These are phyloP conservation scores for Termitomyces sp. DNA, from an alignment of 768 basidiomycete genomes.

Conservation along the genomic window DNA sequence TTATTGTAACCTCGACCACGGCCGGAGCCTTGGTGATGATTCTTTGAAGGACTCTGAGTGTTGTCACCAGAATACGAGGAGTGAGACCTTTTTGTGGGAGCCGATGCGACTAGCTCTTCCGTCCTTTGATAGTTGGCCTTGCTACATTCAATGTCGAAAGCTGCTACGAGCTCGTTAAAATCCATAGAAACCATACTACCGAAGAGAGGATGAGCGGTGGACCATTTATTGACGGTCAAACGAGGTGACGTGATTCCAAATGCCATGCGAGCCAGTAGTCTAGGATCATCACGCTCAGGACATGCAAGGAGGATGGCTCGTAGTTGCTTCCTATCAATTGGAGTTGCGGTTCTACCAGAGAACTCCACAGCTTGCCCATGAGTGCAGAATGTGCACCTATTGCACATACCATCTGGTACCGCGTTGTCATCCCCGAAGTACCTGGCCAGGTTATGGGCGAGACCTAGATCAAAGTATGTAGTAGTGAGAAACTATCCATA, in stretches of 20 bases:
- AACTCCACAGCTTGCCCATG: slow-evolving; percentile 31
- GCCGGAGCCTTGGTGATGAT: background rate
- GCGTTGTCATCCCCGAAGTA: slow-evolving; percentile 43
- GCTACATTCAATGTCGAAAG: slow-evolving; percentile 39
- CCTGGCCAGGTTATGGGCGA: slow-evolving; percentile 35
- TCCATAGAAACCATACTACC: slow-evolving; percentile 38
- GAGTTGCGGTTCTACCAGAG: slow-evolving; percentile 13
- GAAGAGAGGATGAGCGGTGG: slow-evolving; percentile 37
- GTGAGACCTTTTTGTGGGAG: background rate
- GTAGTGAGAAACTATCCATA: background rate
- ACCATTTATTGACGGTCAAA: slow-evolving; percentile 38
- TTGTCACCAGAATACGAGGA: background rate
- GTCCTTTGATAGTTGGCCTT: slow-evolving; percentile 27
- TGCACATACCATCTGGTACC: slow-evolving; percentile 37
- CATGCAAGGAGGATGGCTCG: slow-evolving; percentile 36
- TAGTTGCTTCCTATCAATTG: slow-evolving; percentile 27
- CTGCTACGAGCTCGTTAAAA: slow-evolving; percentile 29
- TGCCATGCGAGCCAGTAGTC: slow-evolving; percentile 42
- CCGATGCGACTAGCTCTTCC: slow-evolving; percentile 2
- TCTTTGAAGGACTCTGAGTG: background rate
- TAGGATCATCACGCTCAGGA: slow-evolving; percentile 44
- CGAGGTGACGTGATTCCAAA: slow-evolving; percentile 45
- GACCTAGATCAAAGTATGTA: slow-evolving; percentile 33
- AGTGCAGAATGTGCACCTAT: slow-evolving; percentile 39
- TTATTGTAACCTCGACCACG: background rate